phyloP scores from a whole-genome alignment of 2,329 filamentous ascomycete species.

The Scedosporium aurantiacum region DNA sequence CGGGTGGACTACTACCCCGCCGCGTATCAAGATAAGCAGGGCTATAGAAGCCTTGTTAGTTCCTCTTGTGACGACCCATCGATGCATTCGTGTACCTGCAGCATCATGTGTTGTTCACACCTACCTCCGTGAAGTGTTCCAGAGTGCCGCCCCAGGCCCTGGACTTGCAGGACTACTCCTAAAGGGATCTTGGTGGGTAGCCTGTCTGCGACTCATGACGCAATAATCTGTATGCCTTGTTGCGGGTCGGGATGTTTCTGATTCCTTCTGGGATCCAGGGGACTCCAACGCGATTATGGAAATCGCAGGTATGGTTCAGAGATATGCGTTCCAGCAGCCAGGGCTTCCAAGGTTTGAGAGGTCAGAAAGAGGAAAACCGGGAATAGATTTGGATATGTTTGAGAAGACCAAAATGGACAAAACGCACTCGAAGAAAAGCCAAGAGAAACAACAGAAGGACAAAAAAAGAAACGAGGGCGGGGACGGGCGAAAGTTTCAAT shows the following conservation, averaged over 20 bases:
- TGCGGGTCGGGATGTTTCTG: not conserved
- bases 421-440: not conserved
- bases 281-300: not conserved
- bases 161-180: conserved; percentile 2
- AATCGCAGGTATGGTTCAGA: not conserved
- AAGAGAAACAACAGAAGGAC: not conserved
- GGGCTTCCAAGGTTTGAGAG: not conserved
- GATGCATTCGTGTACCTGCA: not conserved
- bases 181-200: conserved; percentile 1
- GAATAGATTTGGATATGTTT: not conserved
- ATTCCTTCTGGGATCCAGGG: not conserved
- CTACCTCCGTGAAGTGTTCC: conserved; percentile 4
- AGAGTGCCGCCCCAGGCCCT: not conserved
- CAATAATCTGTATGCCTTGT: not conserved
- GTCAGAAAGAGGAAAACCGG: not conserved
- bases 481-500: not conserved
- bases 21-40: conserved; percentile 4
- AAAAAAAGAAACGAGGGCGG: not conserved
- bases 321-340: not conserved
- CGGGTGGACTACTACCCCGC: conserved; percentile 5
- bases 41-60: conserved; percentile 3
- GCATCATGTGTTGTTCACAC: not conserved
- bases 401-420: not conserved
- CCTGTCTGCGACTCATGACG: conserved; percentile 4
- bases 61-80: not conserved